A percentile compares a stretch with the other conserved stretches of the same genome.
phyloP scores from a whole-genome alignment of 1,139 yeast species.

The Hyphopichia pseudoburtonii region DNA sequence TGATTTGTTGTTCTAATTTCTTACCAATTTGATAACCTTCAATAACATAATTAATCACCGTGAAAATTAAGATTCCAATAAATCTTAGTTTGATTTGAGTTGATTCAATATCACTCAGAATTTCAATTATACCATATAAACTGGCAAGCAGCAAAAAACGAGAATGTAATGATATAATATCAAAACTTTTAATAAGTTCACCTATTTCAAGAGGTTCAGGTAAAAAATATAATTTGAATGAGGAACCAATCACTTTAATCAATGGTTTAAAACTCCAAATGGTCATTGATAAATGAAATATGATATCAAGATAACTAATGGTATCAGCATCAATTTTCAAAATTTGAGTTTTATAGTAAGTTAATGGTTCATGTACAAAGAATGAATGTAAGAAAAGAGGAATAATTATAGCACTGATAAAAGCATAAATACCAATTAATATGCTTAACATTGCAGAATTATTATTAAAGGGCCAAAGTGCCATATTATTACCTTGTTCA shows the following conservation, averaged over 20 bases:
- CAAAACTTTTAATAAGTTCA: no score
- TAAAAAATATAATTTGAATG: no score
- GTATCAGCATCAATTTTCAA: neutral
- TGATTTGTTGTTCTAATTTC: conserved; percentile 46
- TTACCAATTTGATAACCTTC: conserved; percentile 14
- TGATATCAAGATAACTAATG: neutral
- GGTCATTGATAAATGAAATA: neutral
- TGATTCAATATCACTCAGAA: no score
- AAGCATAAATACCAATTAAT: neutral
- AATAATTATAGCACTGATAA: neutral
- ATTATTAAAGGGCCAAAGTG: no score
- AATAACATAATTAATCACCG: conserved; percentile 11
- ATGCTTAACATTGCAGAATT: no score
- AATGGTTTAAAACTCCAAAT: conserved; percentile 1
- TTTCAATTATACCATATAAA: no score
- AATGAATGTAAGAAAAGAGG: neutral
- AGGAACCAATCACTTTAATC: no score
- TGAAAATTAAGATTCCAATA: no score
- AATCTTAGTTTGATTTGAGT: no score
- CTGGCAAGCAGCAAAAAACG: no score
- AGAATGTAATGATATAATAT: no score
- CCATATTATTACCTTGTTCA: neutral
- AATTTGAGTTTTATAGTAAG: neutral
- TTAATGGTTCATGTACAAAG: neutral
- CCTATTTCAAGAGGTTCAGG: no score